phyloP scores from a whole-genome alignment of 2,329 filamentous ascomycete genomes.

The Sclerotinia glacialis region DNA sequence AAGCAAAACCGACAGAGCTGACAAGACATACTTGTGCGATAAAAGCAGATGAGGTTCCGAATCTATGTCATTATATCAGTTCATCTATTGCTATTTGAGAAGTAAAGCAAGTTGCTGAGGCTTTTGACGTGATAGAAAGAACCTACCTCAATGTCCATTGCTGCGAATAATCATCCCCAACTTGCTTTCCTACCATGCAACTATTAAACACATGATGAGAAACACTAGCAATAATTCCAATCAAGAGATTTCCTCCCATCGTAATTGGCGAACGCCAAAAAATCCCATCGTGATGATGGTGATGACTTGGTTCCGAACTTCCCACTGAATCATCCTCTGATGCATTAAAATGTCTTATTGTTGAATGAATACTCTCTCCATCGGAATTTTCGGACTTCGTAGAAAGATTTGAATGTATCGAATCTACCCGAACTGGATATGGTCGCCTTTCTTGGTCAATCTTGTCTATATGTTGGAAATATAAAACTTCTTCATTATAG shows the following conservation, averaged over 20 bases:
- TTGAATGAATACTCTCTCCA: not conserved
- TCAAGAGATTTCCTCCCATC: constrained; percentile 23
- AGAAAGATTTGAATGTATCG: not conserved
- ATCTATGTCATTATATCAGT: constrained; percentile 19
- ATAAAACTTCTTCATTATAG: not conserved
- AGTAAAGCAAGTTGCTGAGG: not conserved
- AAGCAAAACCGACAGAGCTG: constrained; percentile 24
- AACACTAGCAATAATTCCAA: constrained; percentile 24
- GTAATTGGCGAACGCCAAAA: constrained; percentile 27
- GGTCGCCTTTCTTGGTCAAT: not conserved
- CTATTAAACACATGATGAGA: constrained; percentile 25
- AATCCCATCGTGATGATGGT: constrained; percentile 12
- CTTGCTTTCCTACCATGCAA: constrained; percentile 19
- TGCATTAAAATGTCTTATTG: not conserved
- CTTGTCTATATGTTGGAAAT: not conserved
- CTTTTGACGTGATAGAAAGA: not conserved
- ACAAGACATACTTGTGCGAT: constrained; percentile 24
- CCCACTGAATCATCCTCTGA: not conserved
- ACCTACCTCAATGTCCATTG: constrained; percentile 25
- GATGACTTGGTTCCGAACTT: not conserved
- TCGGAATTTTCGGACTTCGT: not conserved
- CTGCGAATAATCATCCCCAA: constrained; percentile 24
- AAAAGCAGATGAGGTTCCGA: constrained; percentile 25
- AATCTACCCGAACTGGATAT: constrained; percentile 2
- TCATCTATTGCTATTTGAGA: not conserved